phyloP scores from a whole-genome alignment of 768 basidiomycete species.

The Mycena alexandri region DNA sequence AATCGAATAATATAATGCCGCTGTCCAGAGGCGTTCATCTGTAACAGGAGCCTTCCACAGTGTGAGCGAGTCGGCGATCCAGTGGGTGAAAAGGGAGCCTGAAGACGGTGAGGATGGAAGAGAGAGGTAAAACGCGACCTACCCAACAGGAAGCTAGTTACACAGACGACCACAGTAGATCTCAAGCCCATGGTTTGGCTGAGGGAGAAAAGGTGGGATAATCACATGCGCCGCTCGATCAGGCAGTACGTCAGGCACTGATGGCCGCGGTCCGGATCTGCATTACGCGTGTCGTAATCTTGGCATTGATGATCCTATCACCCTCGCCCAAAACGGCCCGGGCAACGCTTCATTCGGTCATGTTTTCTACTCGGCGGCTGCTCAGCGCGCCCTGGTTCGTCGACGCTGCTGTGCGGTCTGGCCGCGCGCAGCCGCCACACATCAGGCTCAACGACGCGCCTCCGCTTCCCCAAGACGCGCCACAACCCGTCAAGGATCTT shows the following conservation, averaged over 20 bases:
- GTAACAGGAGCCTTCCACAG: slow-evolving; percentile 91
- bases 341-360: not conserved
- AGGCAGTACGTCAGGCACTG: no score
- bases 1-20: slow-evolving; percentile 86
- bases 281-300: no score
- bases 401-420: slow-evolving; percentile 55
- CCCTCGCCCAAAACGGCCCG: no score
- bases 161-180: slow-evolving; percentile 76
- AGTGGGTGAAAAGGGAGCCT: slow-evolving; percentile 90
- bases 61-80: slow-evolving; percentile 94
- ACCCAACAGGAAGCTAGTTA: slow-evolving; percentile 88
- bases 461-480: slow-evolving; percentile 66
- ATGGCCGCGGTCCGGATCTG: no score
- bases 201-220: no score
- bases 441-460: slow-evolving; percentile 44
- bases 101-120: slow-evolving; percentile 27
- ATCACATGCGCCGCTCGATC: no score
- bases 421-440: slow-evolving; percentile 46
- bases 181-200: no score
- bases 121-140: slow-evolving; percentile 37
- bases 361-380: slow-evolving; percentile 26
- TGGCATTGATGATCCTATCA: no score
- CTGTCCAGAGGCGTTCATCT: slow-evolving; percentile 87
- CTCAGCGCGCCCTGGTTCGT: slow-evolving; percentile 75
- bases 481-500: slow-evolving; percentile 65